Percentiles rank a stretch among this genome's conserved stretches.
These are phyloP conservation scores for Scutellaria galericulata DNA, from an alignment of 257 asterid species.

Conservation along the genomic window DNA sequence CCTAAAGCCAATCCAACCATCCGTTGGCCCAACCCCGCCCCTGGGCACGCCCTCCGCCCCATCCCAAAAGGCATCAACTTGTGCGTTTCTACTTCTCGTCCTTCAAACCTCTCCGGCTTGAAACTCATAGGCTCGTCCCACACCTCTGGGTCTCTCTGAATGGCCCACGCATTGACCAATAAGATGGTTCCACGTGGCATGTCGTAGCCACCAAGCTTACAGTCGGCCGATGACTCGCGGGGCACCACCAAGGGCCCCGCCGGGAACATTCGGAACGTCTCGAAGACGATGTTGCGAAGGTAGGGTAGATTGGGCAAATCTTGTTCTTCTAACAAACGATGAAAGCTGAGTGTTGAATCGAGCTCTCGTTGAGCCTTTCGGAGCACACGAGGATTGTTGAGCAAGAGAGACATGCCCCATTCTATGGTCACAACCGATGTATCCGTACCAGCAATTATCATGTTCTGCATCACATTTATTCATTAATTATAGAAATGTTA, in stretches of 20 bases:
- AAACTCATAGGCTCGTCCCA: slow-evolving; percentile 48
- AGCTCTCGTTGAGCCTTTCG: slow-evolving; percentile 41
- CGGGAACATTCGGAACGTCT: slow-evolving; percentile 39
- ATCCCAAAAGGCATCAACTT: slow-evolving; percentile 48
- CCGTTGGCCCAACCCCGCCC: slow-evolving; percentile 41
- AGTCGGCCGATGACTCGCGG: slow-evolving; percentile 45
- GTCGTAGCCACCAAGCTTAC: slow-evolving; percentile 46
- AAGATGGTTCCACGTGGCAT: slow-evolving; percentile 48
- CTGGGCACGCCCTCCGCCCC: slow-evolving; percentile 57
- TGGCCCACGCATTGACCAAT: slow-evolving; percentile 48
- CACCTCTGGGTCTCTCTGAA: slow-evolving; percentile 45
- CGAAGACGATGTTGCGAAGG: slow-evolving; percentile 32
- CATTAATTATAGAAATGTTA: neutral
- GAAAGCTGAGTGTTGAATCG: slow-evolving; percentile 29
- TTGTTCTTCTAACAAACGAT: slow-evolving; percentile 38
- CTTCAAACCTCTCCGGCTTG: slow-evolving; percentile 51
- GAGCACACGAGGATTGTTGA: slow-evolving; percentile 39
- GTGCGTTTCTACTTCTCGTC: slow-evolving; percentile 30
- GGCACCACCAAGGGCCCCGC: slow-evolving; percentile 49
- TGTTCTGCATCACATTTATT: slow-evolving; percentile 19
- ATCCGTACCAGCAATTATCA: slow-evolving; percentile 44
- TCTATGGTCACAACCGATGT: slow-evolving; percentile 41
- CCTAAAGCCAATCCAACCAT: slow-evolving; percentile 49
- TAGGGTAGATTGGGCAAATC: slow-evolving; percentile 40
- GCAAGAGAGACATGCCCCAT: slow-evolving; percentile 52